These are phyloP conservation scores for Sugiyamaella floridensis DNA, from an alignment of 805 yeast species.

Conservation along the genomic window DNA sequence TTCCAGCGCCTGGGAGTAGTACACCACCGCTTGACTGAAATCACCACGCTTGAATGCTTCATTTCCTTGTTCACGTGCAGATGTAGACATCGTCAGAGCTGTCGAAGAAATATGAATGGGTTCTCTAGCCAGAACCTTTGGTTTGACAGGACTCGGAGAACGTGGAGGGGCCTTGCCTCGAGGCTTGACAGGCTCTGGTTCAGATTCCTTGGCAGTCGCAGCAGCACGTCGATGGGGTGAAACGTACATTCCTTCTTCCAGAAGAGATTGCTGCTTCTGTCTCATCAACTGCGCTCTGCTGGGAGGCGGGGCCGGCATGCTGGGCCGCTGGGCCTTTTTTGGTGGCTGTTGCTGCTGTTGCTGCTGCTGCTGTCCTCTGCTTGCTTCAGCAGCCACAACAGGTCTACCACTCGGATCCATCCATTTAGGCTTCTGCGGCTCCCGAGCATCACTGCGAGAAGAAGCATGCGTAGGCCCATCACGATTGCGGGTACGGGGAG, in stretches of 20 bases:
- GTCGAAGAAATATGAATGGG: conserved; percentile 25
- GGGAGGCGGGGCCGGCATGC: conserved; percentile 8
- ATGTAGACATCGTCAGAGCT: conserved; percentile 26
- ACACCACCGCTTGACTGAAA: conserved; percentile 55
- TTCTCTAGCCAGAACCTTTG: conserved; percentile 18
- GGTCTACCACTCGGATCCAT: background rate
- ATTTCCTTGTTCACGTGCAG: conserved; percentile 42
- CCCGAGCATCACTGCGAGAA: background rate
- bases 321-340: background rate
- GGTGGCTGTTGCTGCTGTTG: too few species aligned
- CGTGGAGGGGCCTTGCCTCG: conserved; percentile 16
- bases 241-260: conserved; percentile 16
- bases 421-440: background rate
- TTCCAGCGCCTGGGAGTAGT: conserved; percentile 50
- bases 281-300: conserved; percentile 22
- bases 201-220: background rate
- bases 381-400: background rate
- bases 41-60: conserved; percentile 75
- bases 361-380: too few species aligned
- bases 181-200: conserved; percentile 6
- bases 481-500: background rate
- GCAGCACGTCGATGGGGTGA: conserved; percentile 14
- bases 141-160: conserved; percentile 10
- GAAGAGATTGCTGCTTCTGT: conserved; percentile 1
- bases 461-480: background rate